Evolutionary conservation across 805 yeast genomes (phyloP), one percentile per base, ranked within the genome.

Genomic region (Cyberlindnera mrakii): DNA sequence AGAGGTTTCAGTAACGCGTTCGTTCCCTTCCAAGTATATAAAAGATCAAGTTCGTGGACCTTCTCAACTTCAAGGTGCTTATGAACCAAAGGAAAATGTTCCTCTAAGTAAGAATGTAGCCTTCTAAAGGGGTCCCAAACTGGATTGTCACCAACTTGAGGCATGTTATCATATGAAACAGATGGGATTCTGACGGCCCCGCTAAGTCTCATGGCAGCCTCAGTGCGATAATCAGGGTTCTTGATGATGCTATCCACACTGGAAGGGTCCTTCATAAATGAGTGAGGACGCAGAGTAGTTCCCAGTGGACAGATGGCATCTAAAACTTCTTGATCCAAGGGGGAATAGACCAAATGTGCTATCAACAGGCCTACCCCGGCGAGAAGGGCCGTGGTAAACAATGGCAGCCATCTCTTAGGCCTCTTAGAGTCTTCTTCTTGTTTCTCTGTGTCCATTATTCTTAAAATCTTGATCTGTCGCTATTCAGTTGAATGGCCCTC

Each of bases 141-240:
- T 32, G 61, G 5, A 33, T 63, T 55, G 3, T 56, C 59, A 7
- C 45, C 43, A 5, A 70, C 68, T 14, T 51, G 42, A 9, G 64
- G 65, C 41, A 60, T 65, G 18, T 70, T 72, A 57, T 87, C 95
- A 47, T 61, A 71, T 14, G 79, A 70, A 47, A 76, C 80, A 1
- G 95, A 84, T 34, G 81, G 80, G 44, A 84, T 70, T 54, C 71
- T 71, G 18, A 85, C 72, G 1, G 91, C 85, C 5, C 75, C 78
- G 8, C 75, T 61, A 43, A 80, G 65, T 49, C 67, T 68, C 15
- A 54, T 47, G 11, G 67, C 72, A 0, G 79, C 70, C 7, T 49
- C 43, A 25, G 54, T 40, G 23, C 63, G 57, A 48, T 62, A 71
- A 0, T 39, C 47, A 1, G 52, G 59, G 47, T 68, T 70, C 14